A percentile compares a stretch with the other conserved stretches of the same genome.
Conservation (phyloP, 495 filamentous ascomycete genomes). For the Xylona heveae region DNA sequence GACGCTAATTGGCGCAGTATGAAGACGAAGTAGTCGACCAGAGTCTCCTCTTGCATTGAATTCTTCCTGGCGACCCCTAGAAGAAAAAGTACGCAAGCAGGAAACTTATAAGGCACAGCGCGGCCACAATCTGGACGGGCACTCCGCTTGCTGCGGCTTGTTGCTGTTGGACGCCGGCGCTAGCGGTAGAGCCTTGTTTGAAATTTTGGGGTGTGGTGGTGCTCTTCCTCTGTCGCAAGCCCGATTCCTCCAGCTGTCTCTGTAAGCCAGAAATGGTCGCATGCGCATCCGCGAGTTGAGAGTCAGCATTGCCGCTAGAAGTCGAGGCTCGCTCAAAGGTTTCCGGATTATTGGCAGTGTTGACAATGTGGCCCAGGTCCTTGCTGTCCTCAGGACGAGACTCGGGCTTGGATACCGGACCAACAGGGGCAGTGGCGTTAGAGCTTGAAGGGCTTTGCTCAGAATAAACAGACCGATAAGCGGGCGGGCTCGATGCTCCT, state of each 20-base stretch:
- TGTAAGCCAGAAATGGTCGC: constrained; percentile 48
- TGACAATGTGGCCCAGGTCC: constrained; percentile 11
- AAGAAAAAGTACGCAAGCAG: constrained; percentile 90
- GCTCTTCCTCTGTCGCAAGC: constrained; percentile 47
- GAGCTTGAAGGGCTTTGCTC: constrained; percentile 8
- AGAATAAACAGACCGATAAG: constrained; percentile 15
- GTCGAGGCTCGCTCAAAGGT: constrained; percentile 1
- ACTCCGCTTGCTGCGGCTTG: constrained; percentile 47
- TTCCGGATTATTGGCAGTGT: constrained; percentile 11
- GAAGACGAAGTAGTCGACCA: too few relatives aligned
- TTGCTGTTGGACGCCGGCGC: constrained; percentile 26
- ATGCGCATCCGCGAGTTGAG: constrained; percentile 54
- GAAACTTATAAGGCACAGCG: constrained; percentile 73
- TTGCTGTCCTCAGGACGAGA: constrained; percentile 11
- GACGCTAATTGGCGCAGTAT: too few relatives aligned
- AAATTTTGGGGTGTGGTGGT: constrained; percentile 16
- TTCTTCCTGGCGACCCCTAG: constrained; percentile 22
- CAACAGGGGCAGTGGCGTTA: constrained; percentile 8
- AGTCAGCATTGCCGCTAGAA: constrained; percentile 6
- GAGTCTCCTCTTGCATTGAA: too few relatives aligned
- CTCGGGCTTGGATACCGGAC: constrained; percentile 12
- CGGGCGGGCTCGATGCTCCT: background rate
- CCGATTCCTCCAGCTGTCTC: constrained; percentile 44
- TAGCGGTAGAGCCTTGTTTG: constrained; percentile 14
- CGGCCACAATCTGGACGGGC: constrained; percentile 65